These are phyloP conservation scores for Drechslera avenae DNA, from an alignment of 2,329 filamentous ascomycete species.

Conservation along the genomic window DNA sequence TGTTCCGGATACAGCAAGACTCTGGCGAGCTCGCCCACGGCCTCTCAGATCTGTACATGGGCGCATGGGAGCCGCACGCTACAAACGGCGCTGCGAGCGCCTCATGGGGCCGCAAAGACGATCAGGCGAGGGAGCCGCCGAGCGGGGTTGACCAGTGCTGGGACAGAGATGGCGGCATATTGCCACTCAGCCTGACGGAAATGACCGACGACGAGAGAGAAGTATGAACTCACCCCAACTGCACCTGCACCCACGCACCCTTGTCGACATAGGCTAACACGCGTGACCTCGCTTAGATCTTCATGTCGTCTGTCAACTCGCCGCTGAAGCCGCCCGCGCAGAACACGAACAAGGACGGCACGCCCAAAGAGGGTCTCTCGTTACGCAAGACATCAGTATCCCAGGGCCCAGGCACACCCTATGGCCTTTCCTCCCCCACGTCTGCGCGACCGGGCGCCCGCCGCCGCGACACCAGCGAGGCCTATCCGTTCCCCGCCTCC, in stretches of 20 bases:
- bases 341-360: constrained; percentile 65
- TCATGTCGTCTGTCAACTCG: constrained; percentile 88
- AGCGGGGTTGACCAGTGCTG: constrained; percentile 92
- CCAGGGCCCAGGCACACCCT: constrained; percentile 66
- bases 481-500: constrained; percentile 63
- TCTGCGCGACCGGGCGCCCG: constrained; percentile 74
- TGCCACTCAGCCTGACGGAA: constrained; percentile 73
- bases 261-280: constrained; percentile 18
- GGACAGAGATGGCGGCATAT: constrained; percentile 72
- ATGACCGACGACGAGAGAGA: constrained; percentile 72
- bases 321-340: constrained; percentile 84
- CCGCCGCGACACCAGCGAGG: constrained; percentile 83
- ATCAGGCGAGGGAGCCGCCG: constrained; percentile 69
- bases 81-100: constrained; percentile 63
- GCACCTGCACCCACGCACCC: neutral
- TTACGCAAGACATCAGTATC: constrained; percentile 85
- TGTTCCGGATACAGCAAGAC: constrained; percentile 67
- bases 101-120: constrained; percentile 78
- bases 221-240: constrained; percentile 54
- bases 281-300: constrained; percentile 62
- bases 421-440: constrained; percentile 74
- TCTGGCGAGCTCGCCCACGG: constrained; percentile 62
- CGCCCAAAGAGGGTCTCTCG: constrained; percentile 61
- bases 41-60: constrained; percentile 70
- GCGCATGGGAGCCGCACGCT: constrained; percentile 78